Percentiles rank a stretch among this genome's conserved stretches.
phyloP scores from a whole-genome alignment of 139 green algal species.

The Bryopsis sp. region DNA sequence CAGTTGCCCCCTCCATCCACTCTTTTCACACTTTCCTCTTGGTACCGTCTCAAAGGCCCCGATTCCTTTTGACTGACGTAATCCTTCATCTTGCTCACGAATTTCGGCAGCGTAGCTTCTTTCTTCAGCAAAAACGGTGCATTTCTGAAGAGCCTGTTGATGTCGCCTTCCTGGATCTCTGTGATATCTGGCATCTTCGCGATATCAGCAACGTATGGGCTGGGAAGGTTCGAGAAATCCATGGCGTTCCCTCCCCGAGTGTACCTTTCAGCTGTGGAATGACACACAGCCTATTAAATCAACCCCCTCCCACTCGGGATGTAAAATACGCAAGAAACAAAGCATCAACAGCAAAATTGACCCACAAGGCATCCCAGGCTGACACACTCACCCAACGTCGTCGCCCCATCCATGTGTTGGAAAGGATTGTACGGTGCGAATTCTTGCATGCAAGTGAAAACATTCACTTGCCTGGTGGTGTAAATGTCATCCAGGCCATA shows the following conservation, averaged over 20 bases:
- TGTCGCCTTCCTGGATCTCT: not conserved
- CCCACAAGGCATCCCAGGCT: not conserved
- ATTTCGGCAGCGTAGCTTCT: not conserved
- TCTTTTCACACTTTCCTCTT: constrained; percentile 1
- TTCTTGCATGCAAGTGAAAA: not conserved
- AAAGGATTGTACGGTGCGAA: not conserved
- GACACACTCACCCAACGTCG: not conserved
- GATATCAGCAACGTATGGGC: not conserved
- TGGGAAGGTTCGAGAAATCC: not conserved
- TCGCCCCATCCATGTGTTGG: not conserved
- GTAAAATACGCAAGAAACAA: not conserved
- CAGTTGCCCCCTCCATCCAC: not conserved
- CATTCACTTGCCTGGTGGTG: not conserved
- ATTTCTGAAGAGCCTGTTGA: not conserved
- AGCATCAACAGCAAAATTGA: not conserved
- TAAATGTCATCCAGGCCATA: not conserved
- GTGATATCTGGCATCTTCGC: not conserved
- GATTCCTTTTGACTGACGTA: constrained; percentile 2
- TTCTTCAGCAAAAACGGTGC: not conserved
- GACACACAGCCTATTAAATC: no score
- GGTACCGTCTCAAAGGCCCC: constrained; percentile 8
- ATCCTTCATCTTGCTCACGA: constrained; percentile 9
- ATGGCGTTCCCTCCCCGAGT: no score
- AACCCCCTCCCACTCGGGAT: no score
- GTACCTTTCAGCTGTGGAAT: no score